Base-by-base conservation (phyloP, 176 grass and related monocot species). In the Oryza punctata region DNA sequence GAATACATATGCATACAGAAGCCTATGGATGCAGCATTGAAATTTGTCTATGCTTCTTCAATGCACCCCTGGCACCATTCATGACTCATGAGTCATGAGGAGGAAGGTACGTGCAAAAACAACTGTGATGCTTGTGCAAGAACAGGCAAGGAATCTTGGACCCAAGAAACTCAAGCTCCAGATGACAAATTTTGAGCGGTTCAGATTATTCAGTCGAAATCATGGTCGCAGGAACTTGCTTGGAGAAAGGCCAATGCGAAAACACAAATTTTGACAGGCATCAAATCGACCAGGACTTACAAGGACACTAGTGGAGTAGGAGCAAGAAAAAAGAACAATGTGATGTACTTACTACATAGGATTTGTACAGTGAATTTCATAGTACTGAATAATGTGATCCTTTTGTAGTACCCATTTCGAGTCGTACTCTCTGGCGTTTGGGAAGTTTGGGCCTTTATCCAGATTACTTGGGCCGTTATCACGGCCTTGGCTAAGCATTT, bases 61-160 rank as follows among this genome's bases (percentile, higher is more conserved):
- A 65, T 79, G 84, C 54, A 19, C 49, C 7, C 60, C 16, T 28
- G 43, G 43, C 59, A 25, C 19, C 49, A 54, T 54, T 54, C 49
- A 57, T 57, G 52, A 19, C 67, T 50, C 35, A 78, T 10, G 11
- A 18, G 5, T 50, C 35, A 78, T 10, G 11, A 18, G 5, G 11
- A 18, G 5, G 33, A 35, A 72, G 21, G 27, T 33, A 59, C 29
- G 27, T 7, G 21, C 72, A 33, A 30, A 19, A 35, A 35, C 33
- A 49, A 19, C 41, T 79, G 19, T 26, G 25, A 50, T 29, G 72
- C 82, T 69, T 40, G 63, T 33, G 14, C 28, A 65, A n/a, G 16
- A 86, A 74, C 77, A 73, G 69, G 10, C 4, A 28, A 21, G 28
- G 84, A 77, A 78, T 83, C 67, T 72, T 23, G 29, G 59, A 71